These are phyloP conservation scores for Firmiana major DNA, from an alignment of 345 rosid genomes.

Conservation along the genomic window DNA sequence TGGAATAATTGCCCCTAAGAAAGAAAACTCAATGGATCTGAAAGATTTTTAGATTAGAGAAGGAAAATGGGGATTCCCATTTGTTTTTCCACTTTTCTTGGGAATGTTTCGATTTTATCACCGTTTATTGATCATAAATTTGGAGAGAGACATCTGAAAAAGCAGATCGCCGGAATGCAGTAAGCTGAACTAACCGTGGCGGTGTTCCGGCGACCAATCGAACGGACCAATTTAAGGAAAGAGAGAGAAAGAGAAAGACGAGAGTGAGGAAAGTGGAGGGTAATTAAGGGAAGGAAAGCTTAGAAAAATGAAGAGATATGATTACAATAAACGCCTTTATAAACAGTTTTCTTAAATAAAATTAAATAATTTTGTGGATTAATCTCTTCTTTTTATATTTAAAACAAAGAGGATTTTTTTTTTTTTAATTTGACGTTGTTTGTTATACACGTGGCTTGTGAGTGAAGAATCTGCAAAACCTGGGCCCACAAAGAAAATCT, in stretches of 20 bases:
- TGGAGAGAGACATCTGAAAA: constrained; percentile 5
- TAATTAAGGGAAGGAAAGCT: constrained; percentile 15
- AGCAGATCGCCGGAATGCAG: constrained; percentile 23
- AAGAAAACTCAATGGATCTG: constrained; percentile 18
- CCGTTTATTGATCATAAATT: neutral
- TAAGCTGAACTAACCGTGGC: constrained; percentile 20
- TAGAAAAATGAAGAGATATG: neutral
- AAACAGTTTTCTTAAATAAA: neutral
- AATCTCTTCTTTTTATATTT: neutral
- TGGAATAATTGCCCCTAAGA: constrained; percentile 17
- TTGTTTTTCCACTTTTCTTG: neutral
- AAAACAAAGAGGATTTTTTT: no score
- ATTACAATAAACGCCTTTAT: neutral
- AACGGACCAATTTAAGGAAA: constrained; percentile 4
- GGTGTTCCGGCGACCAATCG: constrained; percentile 20
- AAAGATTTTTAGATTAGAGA: neutral
- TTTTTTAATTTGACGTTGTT: neutral
- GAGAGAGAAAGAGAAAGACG: neutral
- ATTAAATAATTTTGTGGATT: neutral
- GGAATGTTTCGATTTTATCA: neutral
- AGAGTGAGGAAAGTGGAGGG: constrained; percentile 12
- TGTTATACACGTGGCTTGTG: constrained; percentile 22
- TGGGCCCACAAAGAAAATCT: neutral
- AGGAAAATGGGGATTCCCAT: neutral
- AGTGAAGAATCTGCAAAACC: constrained; percentile 15